Conservation (phyloP, 805 yeast species). For the Saccharomycopsis malanga region DNA sequence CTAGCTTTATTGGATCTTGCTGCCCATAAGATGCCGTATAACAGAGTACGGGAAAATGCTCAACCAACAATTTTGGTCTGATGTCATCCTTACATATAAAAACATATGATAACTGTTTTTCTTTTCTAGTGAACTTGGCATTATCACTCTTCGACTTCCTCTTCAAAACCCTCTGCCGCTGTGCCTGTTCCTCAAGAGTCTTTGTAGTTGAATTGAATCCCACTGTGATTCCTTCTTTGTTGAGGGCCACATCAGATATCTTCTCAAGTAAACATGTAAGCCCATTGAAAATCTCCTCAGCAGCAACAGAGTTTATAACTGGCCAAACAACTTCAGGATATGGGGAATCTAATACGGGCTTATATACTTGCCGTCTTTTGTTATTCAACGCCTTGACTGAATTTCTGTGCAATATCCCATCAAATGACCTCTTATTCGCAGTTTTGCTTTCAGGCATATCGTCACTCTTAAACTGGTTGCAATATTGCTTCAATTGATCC, state of each 20-base stretch:
- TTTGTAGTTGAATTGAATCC: conserved; percentile 19
- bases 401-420: too few relatives aligned
- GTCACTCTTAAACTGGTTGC: too few relatives aligned
- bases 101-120: conserved; percentile 2
- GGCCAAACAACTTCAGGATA: conserved; percentile 8
- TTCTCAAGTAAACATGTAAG: not conserved
- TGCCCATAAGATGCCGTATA: conserved; percentile 7
- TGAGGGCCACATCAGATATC: not conserved
- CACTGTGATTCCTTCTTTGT: not conserved
- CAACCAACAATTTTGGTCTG: conserved; percentile 12
- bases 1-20: not conserved
- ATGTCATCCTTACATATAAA: conserved; percentile 18
- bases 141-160: too few relatives aligned
- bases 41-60: conserved; percentile 19
- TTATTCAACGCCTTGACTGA: conserved; percentile 9
- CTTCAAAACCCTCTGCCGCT: conserved; percentile 2
- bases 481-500: too few relatives aligned
- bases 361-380: conserved; percentile 15
- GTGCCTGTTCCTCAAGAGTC: conserved; percentile 15
- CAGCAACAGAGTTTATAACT: not conserved
- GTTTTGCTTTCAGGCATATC: too few relatives aligned
- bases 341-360: conserved; percentile 21
- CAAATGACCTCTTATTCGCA: too few relatives aligned
- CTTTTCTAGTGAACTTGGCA: not conserved
- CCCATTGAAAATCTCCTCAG: conserved; percentile 4